These are phyloP conservation scores for Shiraia bambusicola DNA, from an alignment of 2,329 filamentous ascomycete species.

Conservation along the genomic window DNA sequence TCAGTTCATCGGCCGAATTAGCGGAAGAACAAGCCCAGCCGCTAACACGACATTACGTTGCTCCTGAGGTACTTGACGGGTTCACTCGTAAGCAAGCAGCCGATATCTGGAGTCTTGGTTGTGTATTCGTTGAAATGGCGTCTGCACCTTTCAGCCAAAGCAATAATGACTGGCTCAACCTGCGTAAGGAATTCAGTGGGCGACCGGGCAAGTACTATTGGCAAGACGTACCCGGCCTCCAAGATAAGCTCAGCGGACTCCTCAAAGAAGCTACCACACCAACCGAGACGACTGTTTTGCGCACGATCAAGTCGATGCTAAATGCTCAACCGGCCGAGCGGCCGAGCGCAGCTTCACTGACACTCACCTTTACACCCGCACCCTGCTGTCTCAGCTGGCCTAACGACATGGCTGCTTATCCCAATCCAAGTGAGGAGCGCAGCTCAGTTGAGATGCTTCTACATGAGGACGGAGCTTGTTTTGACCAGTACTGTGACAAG, in stretches of 20 bases:
- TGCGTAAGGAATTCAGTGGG: slow-evolving; percentile 34
- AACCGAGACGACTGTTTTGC: slow-evolving; percentile 27
- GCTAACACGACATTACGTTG: slow-evolving; percentile 39
- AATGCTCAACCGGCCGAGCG: slow-evolving; percentile 29
- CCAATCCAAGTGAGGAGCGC: slow-evolving; percentile 37
- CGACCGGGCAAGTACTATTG: slow-evolving; percentile 39
- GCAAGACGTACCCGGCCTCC: slow-evolving; percentile 35
- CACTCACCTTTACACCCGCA: slow-evolving; percentile 38
- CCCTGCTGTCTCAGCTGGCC: slow-evolving; percentile 42
- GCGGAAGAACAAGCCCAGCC: slow-evolving; percentile 21
- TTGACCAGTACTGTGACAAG: slow-evolving; percentile 8
- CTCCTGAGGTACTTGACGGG: slow-evolving; percentile 38
- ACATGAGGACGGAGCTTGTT: slow-evolving; percentile 20
- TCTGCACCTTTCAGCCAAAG: slow-evolving; percentile 25
- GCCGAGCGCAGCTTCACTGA: slow-evolving; percentile 34
- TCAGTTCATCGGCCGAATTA: slow-evolving; percentile 33
- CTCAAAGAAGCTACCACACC: slow-evolving; percentile 18
- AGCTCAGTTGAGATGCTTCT: slow-evolving; percentile 27
- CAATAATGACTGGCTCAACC: slow-evolving; percentile 26
- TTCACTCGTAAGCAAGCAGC: slow-evolving; percentile 33
- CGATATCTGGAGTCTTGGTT: slow-evolving; percentile 95
- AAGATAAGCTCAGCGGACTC: slow-evolving; percentile 28
- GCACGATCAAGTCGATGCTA: slow-evolving; percentile 37
- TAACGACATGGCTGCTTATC: slow-evolving; percentile 35
- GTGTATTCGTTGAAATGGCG: slow-evolving; percentile 95